These are phyloP conservation scores for Xylaria acuta DNA, from an alignment of 495 filamentous ascomycete species.

Conservation along the genomic window DNA sequence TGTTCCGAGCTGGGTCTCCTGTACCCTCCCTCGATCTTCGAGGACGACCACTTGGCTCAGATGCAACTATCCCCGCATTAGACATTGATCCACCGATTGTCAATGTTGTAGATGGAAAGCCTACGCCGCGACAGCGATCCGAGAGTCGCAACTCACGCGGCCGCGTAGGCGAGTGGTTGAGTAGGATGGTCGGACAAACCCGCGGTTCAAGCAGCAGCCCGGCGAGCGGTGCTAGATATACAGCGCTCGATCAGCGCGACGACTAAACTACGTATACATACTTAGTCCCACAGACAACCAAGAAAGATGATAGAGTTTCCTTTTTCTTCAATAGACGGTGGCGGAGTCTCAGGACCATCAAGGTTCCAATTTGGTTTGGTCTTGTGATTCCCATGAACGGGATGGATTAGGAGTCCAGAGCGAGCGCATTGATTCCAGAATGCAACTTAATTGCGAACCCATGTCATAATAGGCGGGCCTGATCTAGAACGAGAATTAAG, in stretches of 20 bases:
- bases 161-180: slow-evolving; percentile 57
- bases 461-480: not conserved
- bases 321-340: slow-evolving; percentile 23
- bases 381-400: slow-evolving; percentile 12
- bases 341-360: slow-evolving; percentile 21
- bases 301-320: slow-evolving; percentile 25
- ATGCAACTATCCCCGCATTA: slow-evolving; percentile 46
- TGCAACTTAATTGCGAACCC: slow-evolving; percentile 10
- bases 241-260: slow-evolving; percentile 50
- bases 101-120: slow-evolving; percentile 41
- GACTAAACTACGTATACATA: slow-evolving; percentile 40
- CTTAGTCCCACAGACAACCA: not conserved
- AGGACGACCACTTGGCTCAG: slow-evolving; percentile 42
- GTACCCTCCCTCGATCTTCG: slow-evolving; percentile 79
- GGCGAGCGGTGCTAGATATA: slow-evolving; percentile 45
- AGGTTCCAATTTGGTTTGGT: slow-evolving; percentile 11
- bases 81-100: slow-evolving; percentile 48
- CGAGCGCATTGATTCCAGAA: slow-evolving; percentile 3
- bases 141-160: slow-evolving; percentile 41
- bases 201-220: slow-evolving; percentile 40
- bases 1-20: slow-evolving; percentile 75
- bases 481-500: not conserved
- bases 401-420: slow-evolving; percentile 8
- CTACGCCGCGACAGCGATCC: slow-evolving; percentile 23
- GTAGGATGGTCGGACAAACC: slow-evolving; percentile 50